phyloP scores from a whole-genome alignment of 1,284 basidiomycete species.

The Peniophora sp. region DNA sequence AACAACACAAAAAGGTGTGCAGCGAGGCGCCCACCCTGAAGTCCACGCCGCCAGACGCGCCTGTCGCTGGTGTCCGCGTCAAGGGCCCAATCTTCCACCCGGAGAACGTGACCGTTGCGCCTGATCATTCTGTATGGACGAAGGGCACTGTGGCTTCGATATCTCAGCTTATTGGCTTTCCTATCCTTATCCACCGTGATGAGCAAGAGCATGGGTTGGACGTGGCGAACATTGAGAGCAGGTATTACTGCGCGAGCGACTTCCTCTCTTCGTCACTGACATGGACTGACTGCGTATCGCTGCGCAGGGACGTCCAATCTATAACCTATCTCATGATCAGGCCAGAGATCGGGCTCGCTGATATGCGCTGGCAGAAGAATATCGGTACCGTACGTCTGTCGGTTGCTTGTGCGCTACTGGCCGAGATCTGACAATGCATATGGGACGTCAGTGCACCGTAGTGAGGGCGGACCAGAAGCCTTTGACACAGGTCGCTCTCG shows the following conservation, averaged over 20 bases:
- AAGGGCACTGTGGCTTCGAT: constrained; percentile 5
- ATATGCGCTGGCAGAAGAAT: constrained; percentile 9
- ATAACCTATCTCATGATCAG: constrained; percentile 11
- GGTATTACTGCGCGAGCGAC: too few species aligned
- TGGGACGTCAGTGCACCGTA: constrained; percentile 5
- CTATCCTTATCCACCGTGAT: constrained; percentile 8
- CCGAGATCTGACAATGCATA: not conserved
- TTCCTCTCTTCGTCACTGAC: too few species aligned
- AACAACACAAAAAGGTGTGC: constrained; percentile 5
- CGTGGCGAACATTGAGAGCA: not conserved
- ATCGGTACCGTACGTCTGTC: constrained; percentile 9
- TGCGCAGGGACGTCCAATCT: constrained; percentile 4
- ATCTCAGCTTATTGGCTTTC: constrained; percentile 7
- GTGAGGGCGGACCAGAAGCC: constrained; percentile 10
- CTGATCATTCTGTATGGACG: constrained; percentile 6
- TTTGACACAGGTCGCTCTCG: constrained; percentile 4
- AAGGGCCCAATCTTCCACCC: constrained; percentile 5
- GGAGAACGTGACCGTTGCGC: not conserved
- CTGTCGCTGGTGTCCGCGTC: constrained; percentile 4
- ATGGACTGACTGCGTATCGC: too few species aligned
- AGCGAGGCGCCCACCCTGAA: not conserved
- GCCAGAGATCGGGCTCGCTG: constrained; percentile 7
- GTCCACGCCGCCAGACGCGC: not conserved
- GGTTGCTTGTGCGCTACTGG: too few species aligned
- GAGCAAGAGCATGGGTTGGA: not conserved